Conservation (phyloP, 768 basidiomycete genomes). For the Tricholoma sp. region DNA sequence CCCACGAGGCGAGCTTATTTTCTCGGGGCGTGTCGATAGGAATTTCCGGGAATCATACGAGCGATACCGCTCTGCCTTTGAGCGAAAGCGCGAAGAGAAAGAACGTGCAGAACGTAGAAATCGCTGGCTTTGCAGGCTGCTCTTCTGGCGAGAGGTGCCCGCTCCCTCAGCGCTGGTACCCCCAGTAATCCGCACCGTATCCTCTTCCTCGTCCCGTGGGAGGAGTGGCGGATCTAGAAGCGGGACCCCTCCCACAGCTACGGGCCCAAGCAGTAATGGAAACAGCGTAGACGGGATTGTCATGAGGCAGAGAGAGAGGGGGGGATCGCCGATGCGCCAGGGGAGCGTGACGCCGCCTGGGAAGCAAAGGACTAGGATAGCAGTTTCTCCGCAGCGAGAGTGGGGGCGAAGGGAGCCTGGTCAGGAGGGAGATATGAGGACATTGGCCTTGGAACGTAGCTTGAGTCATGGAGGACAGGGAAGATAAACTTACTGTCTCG, state of each 20-base stretch:
- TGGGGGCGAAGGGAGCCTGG: constrained; percentile 5
- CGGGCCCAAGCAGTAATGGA: constrained; percentile 6
- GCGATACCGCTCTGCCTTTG: constrained; percentile 84
- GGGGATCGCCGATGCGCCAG: constrained; percentile 18
- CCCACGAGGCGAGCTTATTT: constrained; percentile 95
- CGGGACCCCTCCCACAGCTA: constrained; percentile 28
- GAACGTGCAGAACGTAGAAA: constrained; percentile 32
- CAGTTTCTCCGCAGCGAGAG: constrained; percentile 3
- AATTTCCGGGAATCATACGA: constrained; percentile 89
- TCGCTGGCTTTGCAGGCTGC: constrained; percentile 28
- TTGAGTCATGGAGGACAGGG: constrained; percentile 9
- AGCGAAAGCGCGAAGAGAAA: constrained; percentile 66
- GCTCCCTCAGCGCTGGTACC: constrained; percentile 2
- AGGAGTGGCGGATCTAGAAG: constrained; percentile 27
- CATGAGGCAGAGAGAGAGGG: constrained; percentile 26
- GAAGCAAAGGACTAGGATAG: neutral
- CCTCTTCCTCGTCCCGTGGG: constrained; percentile 20
- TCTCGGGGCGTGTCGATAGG: constrained; percentile 82
- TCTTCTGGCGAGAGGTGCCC: constrained; percentile 18
- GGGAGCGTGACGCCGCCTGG: constrained; percentile 2
- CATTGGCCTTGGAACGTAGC: constrained; percentile 18
- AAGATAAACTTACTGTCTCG: too few relatives aligned
- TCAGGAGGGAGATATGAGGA: constrained; percentile 15
- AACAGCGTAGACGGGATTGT: constrained; percentile 15
- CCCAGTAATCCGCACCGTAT: constrained; percentile 21